Percentiles rank a stretch among this genome's conserved stretches.
phyloP scores from a whole-genome alignment of 306 rosid species.

The Herpetospermum pedunculosum region DNA sequence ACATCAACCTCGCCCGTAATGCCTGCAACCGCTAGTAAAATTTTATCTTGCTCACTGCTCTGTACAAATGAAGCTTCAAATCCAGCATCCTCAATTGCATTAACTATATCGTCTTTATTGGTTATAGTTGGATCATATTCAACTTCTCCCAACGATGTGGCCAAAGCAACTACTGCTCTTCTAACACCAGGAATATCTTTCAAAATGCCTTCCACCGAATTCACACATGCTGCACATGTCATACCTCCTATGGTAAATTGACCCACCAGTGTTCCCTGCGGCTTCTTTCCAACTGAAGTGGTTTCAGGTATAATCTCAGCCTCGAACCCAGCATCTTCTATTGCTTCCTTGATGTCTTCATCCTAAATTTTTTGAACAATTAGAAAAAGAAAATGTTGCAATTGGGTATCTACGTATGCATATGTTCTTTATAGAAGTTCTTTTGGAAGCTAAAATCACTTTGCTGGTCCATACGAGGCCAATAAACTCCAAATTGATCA shows the following conservation, averaged over 20 bases:
- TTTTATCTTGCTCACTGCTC: conserved; percentile 80
- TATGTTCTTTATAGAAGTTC: not conserved
- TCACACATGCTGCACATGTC: conserved; percentile 99
- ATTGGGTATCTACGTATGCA: conserved; percentile 11
- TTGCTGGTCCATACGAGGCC: not conserved
- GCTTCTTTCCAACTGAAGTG: conserved; percentile 36
- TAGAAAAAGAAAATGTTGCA: conserved; percentile 8
- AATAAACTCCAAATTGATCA: not conserved
- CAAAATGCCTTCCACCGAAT: conserved; percentile 84
- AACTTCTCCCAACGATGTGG: conserved; percentile 87
- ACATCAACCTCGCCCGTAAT: conserved; percentile 40
- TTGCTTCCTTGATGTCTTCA: conserved; percentile 69
- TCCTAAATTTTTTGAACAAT: conserved; percentile 37
- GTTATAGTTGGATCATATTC: conserved; percentile 64
- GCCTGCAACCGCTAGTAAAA: conserved; percentile 60
- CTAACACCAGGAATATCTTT: conserved; percentile 71
- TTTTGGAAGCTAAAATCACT: not conserved
- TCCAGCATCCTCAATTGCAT: conserved; percentile 91
- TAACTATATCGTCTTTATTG: conserved; percentile 74
- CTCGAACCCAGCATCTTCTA: conserved; percentile 97
- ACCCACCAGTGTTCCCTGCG: conserved; percentile 52
- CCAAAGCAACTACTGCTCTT: conserved; percentile 86
- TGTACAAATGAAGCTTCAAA: conserved; percentile 74
- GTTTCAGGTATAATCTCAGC: conserved; percentile 85
- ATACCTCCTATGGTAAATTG: conserved; percentile 92